Conservation (phyloP, 2,329 filamentous ascomycete genomes). For the Trichoderma semiorbis region DNA sequence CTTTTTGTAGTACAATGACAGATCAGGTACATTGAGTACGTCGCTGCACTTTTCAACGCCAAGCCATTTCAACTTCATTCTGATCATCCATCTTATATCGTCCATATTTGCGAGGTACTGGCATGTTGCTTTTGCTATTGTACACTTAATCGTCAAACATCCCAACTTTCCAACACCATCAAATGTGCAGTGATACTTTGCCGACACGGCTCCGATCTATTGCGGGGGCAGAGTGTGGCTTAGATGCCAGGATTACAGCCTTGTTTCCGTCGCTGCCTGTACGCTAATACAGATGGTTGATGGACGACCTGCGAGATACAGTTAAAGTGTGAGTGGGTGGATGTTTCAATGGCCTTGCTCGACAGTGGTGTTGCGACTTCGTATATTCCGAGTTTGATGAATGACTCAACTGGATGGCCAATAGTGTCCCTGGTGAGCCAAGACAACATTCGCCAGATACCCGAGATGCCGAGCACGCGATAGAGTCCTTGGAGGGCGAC, state of each 20-base stretch:
- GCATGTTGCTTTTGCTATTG: neutral
- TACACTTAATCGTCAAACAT: neutral
- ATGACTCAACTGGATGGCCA: neutral
- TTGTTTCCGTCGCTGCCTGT: neutral
- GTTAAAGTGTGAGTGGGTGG: neutral
- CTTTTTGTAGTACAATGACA: neutral
- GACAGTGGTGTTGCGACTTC: neutral
- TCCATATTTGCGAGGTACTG: neutral
- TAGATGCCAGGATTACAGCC: neutral
- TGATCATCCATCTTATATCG: neutral
- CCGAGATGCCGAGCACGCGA: slow-evolving; percentile 7
- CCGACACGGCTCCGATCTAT: neutral
- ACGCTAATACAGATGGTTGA: neutral
- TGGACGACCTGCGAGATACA: neutral
- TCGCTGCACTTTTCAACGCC: neutral
- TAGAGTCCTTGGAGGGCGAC: neutral
- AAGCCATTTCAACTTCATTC: neutral
- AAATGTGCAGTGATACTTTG: neutral
- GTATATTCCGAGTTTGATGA: neutral
- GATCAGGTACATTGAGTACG: neutral
- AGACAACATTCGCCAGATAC: neutral
- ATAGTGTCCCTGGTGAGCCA: neutral
- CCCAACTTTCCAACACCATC: neutral
- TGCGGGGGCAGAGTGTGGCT: neutral
- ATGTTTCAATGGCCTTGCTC: neutral